Evolutionary conservation across 2,329 filamentous ascomycete species (phyloP).

Genomic region (Phialocephala subalpina): DNA sequence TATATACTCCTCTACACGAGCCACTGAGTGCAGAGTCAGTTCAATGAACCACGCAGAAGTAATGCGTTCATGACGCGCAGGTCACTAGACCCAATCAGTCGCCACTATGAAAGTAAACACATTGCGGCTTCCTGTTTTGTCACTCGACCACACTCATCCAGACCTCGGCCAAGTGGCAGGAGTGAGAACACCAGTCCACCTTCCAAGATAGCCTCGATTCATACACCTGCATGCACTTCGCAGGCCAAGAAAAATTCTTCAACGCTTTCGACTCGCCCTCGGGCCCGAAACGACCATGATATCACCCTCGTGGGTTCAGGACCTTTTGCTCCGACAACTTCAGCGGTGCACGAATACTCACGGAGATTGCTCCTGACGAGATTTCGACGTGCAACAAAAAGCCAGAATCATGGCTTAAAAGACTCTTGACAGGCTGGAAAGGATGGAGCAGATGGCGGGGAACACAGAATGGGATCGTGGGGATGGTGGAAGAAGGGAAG

Average conservation of each 20-base stretch:
- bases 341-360: not conserved
- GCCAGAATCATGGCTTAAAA: not conserved
- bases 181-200: not conserved
- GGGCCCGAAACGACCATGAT: not conserved
- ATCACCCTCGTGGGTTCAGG: not conserved
- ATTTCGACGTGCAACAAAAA: conserved; percentile 12
- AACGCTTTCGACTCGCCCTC: not conserved
- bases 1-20: too few relatives aligned
- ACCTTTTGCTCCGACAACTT: not conserved
- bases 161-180: not conserved
- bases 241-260: not conserved
- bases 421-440: not conserved
- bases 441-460: not conserved
- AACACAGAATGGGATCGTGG: not conserved
- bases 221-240: not conserved
- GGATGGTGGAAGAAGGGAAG: not conserved
- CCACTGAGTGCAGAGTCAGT: too few relatives aligned
- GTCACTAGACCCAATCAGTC: too few relatives aligned
- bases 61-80: too few relatives aligned
- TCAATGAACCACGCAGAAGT: too few relatives aligned
- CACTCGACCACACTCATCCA: too few relatives aligned
- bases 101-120: too few relatives aligned
- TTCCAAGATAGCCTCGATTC: not conserved
- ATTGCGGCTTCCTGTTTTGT: too few relatives aligned
- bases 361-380: conserved; percentile 9